Evolutionary conservation across 2,329 filamentous ascomycete species (phyloP).

Genomic region (Claviceps sp.): DNA sequence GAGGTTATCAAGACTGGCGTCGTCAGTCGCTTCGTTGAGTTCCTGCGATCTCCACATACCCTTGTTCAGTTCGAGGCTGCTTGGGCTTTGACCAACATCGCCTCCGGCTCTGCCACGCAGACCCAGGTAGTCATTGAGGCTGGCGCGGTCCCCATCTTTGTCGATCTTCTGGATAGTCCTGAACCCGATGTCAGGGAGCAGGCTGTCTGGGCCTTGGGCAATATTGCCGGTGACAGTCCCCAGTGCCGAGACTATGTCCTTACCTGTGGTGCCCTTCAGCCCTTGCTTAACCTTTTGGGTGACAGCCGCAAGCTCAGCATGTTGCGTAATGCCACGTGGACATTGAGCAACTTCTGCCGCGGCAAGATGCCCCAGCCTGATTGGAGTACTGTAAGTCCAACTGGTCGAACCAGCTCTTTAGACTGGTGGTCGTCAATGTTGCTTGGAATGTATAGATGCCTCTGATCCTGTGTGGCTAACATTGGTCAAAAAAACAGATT

Average conservation of each 20-base stretch:
- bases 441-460: no score
- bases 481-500: slow-evolving; percentile 44
- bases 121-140: slow-evolving; percentile 98
- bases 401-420: neutral
- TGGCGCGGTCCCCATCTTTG: slow-evolving; percentile 94
- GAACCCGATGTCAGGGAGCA: slow-evolving; percentile 97
- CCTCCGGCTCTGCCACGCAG: slow-evolving; percentile 90
- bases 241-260: slow-evolving; percentile 95
- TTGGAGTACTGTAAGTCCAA: slow-evolving; percentile 69
- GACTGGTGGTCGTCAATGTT: no score
- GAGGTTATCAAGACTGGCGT: slow-evolving; percentile 99
- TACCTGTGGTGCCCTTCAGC: slow-evolving; percentile 78
- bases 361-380: slow-evolving; percentile 98
- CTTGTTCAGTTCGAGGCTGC: slow-evolving; percentile 98
- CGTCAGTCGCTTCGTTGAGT: slow-evolving; percentile 93
- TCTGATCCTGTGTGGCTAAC: no score
- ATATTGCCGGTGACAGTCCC: slow-evolving; percentile 97
- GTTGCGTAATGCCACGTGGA: slow-evolving; percentile 98
- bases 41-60: slow-evolving; percentile 92
- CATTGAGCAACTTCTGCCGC: slow-evolving; percentile 98
- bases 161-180: slow-evolving; percentile 86
- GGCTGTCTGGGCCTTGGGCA: slow-evolving; percentile 95
- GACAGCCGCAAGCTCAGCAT: slow-evolving; percentile 99
- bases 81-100: slow-evolving; percentile 98
- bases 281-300: slow-evolving; percentile 75